phyloP scores from a whole-genome alignment of 306 rosid species.

The Abrus precatorius region DNA sequence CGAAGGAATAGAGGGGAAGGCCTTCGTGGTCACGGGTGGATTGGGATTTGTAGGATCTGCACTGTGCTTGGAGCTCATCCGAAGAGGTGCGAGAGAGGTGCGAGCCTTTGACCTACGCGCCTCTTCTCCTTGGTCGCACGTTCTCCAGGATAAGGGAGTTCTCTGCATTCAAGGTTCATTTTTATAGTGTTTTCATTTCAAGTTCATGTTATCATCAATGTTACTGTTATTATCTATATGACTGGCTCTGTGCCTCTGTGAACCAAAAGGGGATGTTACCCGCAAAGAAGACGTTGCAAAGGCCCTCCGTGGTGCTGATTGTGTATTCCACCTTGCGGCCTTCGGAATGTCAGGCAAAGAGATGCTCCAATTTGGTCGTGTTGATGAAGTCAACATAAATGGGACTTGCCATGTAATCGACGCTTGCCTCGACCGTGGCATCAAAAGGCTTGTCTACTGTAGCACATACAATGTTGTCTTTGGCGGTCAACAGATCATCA shows the following conservation, averaged over 20 bases:
- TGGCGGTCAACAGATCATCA: slow-evolving; percentile 77
- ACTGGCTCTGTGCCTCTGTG: not conserved
- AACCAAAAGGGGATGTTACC: slow-evolving; percentile 64
- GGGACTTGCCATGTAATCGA: slow-evolving; percentile 88
- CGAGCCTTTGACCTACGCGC: slow-evolving; percentile 80
- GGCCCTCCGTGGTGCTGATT: slow-evolving; percentile 73
- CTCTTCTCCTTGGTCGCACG: slow-evolving; percentile 66
- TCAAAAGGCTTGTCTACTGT: slow-evolving; percentile 81
- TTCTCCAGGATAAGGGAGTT: slow-evolving; percentile 67
- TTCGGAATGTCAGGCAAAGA: slow-evolving; percentile 93
- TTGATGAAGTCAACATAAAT: slow-evolving; percentile 80
- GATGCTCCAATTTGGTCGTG: slow-evolving; percentile 86
- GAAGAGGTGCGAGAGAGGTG: slow-evolving; percentile 79
- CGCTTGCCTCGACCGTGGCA: slow-evolving; percentile 70
- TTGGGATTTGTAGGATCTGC: slow-evolving; percentile 88
- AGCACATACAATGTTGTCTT: slow-evolving; percentile 91
- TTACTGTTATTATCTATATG: not conserved
- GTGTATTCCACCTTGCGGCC: slow-evolving; percentile 92
- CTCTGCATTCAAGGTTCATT: slow-evolving; percentile 68
- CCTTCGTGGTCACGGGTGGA: slow-evolving; percentile 88
- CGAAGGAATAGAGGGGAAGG: slow-evolving; percentile 85
- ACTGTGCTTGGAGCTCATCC: slow-evolving; percentile 83
- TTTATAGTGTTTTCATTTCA: not conserved
- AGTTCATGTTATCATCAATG: too few relatives aligned
- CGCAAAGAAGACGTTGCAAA: slow-evolving; percentile 76